Evolutionary conservation across 805 yeast genomes (phyloP).

Genomic region (Diddensiella santjacobensis): DNA sequence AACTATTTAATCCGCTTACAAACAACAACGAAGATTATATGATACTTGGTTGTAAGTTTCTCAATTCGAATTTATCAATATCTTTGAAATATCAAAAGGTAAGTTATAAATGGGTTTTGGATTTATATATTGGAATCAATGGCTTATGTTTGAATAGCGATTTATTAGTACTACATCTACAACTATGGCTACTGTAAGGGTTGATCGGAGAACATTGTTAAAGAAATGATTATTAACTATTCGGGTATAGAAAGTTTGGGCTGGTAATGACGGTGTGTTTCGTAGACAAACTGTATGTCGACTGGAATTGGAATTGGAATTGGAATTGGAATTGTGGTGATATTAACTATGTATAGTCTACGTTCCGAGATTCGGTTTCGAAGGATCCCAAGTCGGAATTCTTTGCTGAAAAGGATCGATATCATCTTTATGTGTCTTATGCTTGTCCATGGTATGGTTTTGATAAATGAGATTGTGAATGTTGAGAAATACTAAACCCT

Average conservation of each 20-base stretch:
- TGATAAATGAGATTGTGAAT: not conserved
- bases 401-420: constrained; percentile 73
- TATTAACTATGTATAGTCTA: constrained; percentile 16
- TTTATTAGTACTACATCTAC: too few relatives aligned
- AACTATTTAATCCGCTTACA: too few relatives aligned
- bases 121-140: too few relatives aligned
- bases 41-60: too few relatives aligned
- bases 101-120: too few relatives aligned
- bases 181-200: constrained; percentile 2
- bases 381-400: constrained; percentile 55
- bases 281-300: constrained; percentile 23
- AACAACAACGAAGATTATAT: too few relatives aligned
- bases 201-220: not conserved
- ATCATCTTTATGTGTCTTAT: constrained; percentile 78
- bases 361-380: constrained; percentile 63
- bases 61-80: too few relatives aligned
- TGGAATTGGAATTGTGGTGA: not conserved
- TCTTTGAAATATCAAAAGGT: too few relatives aligned
- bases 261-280: constrained; percentile 21
- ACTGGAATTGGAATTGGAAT: not conserved
- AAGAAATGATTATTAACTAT: not conserved
- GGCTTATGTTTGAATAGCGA: too few relatives aligned
- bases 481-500: too few relatives aligned
- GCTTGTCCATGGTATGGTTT: constrained; percentile 82
- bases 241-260: constrained; percentile 5